Percentiles rank a stretch among this genome's conserved stretches.
phyloP scores from a whole-genome alignment of 441 rosid species.

The Gossypium laxum region DNA sequence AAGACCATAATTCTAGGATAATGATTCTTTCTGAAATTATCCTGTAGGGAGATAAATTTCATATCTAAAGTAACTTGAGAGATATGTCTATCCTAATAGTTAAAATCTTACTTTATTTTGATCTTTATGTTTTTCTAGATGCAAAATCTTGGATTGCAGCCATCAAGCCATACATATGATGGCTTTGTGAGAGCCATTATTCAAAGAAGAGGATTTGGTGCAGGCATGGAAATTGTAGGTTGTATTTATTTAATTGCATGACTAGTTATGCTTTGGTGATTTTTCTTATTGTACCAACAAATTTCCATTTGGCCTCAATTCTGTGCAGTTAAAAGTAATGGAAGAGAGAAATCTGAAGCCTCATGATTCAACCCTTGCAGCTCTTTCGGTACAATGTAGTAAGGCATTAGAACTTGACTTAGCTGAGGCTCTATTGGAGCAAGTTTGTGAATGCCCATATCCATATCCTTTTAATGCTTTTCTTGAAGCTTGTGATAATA shows the following conservation, averaged over 20 bases:
- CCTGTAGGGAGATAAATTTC: background rate
- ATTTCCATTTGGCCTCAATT: conserved; percentile 11
- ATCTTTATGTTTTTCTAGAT: conserved; percentile 33
- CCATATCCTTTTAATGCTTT: conserved; percentile 53
- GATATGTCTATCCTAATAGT: background rate
- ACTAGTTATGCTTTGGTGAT: conserved; percentile 8
- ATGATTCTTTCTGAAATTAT: background rate
- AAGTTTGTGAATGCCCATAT: conserved; percentile 34
- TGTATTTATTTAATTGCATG: conserved; percentile 12
- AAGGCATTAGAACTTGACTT: conserved; percentile 59
- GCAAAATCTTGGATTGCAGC: conserved; percentile 64
- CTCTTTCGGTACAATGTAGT: conserved; percentile 45
- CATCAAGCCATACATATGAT: conserved; percentile 53
- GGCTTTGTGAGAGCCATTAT: conserved; percentile 57
- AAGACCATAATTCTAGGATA: background rate
- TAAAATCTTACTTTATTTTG: background rate
- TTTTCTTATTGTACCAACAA: conserved; percentile 8
- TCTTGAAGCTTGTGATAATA: conserved; percentile 51
- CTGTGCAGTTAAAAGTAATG: conserved; percentile 49
- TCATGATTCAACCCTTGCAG: conserved; percentile 40
- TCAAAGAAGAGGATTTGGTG: conserved; percentile 31
- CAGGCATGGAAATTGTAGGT: conserved; percentile 57
- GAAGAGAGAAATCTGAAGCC: conserved; percentile 49
- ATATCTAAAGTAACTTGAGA: background rate
- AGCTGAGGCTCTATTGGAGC: conserved; percentile 62